phyloP scores from a whole-genome alignment of 495 filamentous ascomycete genomes.

The Penicillium riverlandense region DNA sequence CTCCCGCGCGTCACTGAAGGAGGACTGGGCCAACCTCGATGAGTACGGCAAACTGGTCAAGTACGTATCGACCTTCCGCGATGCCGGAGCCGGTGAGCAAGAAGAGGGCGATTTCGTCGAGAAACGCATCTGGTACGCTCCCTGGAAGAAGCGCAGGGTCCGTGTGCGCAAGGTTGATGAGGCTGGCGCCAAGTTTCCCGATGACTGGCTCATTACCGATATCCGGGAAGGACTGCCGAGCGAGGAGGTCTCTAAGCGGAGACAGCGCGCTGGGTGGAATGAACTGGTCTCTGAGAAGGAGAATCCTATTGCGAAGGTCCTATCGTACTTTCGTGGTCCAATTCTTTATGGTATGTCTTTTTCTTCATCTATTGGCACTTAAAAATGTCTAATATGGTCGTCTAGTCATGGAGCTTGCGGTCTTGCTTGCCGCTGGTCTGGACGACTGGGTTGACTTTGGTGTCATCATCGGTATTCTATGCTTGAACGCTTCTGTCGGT shows the following conservation, averaged over 20 bases:
- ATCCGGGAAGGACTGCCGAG: constrained; percentile 53
- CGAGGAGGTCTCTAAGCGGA: constrained; percentile 48
- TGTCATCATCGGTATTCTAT: constrained; percentile 73
- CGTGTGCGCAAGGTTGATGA: constrained; percentile 31
- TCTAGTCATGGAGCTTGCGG: constrained; percentile 74
- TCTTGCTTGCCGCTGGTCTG: constrained; percentile 66
- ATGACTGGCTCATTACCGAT: constrained; percentile 67
- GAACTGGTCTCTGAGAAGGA: constrained; percentile 68
- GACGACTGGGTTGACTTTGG: constrained; percentile 75
- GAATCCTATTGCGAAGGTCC: constrained; percentile 63
- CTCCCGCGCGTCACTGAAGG: constrained; percentile 32
- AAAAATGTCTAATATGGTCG: constrained; percentile 19
- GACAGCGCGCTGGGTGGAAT: constrained; percentile 61
- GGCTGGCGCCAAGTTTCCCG: constrained; percentile 44
- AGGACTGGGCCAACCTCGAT: constrained; percentile 32
- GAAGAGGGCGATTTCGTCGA: constrained; percentile 21
- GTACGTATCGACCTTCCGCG: constrained; percentile 58
- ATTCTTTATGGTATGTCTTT: constrained; percentile 65
- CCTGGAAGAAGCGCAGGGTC: constrained; percentile 51
- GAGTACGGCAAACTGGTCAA: constrained; percentile 53
- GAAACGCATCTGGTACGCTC: constrained; percentile 43
- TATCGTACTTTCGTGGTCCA: constrained; percentile 70
- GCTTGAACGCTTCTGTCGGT: constrained; percentile 67
- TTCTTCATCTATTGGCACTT: constrained; percentile 11
- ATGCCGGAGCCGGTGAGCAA: constrained; percentile 24